These are phyloP conservation scores for Spiraea crenata DNA, from an alignment of 331 rosid species.

Conservation along the genomic window DNA sequence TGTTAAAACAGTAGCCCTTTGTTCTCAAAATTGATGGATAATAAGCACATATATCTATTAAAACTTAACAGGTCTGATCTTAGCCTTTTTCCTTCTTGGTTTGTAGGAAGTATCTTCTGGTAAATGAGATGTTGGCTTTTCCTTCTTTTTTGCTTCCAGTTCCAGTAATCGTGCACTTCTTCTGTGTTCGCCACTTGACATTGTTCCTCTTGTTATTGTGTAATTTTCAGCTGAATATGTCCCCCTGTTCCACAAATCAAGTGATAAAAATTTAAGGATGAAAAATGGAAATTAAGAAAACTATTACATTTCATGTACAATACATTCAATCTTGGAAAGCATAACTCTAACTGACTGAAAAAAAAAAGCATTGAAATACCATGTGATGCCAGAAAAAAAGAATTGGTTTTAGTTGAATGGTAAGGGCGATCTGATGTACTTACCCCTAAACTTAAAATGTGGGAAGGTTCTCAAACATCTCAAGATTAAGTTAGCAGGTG, in stretches of 20 bases:
- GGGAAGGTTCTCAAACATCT: background rate
- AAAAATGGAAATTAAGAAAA: background rate
- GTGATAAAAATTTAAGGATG: background rate
- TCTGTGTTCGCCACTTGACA: conserved; percentile 5
- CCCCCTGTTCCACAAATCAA: conserved; percentile 1
- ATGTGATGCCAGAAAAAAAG: background rate
- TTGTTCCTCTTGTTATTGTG: background rate
- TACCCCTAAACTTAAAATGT: background rate
- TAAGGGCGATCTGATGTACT: background rate
- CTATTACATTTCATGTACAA: background rate
- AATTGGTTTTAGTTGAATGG: background rate
- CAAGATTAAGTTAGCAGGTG: background rate
- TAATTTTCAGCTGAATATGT: background rate
- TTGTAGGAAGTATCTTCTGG: background rate
- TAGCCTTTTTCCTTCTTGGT: conserved; percentile 7
- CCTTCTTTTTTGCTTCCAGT: conserved; percentile 7
- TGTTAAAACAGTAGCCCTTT: background rate
- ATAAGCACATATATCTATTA: too few species aligned
- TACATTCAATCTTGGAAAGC: conserved; percentile 1
- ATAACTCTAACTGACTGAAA: background rate
- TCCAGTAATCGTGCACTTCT: conserved; percentile 13
- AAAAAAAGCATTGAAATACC: background rate
- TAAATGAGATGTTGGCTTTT: too few species aligned
- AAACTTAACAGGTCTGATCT: background rate
- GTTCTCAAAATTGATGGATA: too few species aligned